Conservation (phyloP, 139 green algal genomes). For the Diplosphaera chodatii region DNA sequence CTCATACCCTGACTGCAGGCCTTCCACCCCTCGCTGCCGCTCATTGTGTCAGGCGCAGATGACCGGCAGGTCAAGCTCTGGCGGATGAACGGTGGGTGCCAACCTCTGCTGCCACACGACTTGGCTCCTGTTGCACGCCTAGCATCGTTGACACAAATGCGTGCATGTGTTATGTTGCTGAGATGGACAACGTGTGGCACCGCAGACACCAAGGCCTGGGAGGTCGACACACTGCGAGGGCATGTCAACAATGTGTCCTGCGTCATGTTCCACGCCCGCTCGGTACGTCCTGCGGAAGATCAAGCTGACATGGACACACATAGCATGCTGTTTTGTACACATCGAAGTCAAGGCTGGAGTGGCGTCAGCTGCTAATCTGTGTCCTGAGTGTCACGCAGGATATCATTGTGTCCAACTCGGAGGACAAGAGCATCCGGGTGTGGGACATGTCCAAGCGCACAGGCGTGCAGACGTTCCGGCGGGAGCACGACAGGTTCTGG, state of each 20-base stretch:
- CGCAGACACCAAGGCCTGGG: conserved; percentile 97
- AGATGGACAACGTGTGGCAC: no score
- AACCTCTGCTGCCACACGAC: no score
- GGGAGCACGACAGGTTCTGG: conserved; percentile 93
- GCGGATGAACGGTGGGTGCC: conserved; percentile 88
- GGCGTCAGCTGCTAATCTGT: no score
- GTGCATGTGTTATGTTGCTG: no score
- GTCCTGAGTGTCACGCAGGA: no score
- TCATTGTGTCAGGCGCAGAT: conserved; percentile 98
- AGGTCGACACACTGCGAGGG: conserved; percentile 98
- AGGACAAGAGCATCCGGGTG: conserved; percentile 97
- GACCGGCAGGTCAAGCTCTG: conserved; percentile 99
- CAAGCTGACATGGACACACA: no score
- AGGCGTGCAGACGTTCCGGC: conserved; percentile 94
- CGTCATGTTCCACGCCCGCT: conserved; percentile 96
- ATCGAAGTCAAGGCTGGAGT: no score
- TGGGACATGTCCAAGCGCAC: conserved; percentile 99
- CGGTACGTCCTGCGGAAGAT: no score
- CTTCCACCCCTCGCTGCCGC: conserved; percentile 95
- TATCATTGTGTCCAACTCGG: conserved; percentile 96
- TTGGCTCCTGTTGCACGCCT: no score
- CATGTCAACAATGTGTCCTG: conserved; percentile 99
- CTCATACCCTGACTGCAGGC: no score
- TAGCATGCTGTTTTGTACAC: no score
- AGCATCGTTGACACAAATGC: no score